phyloP scores from a whole-genome alignment of 495 filamentous ascomycete species.

The Hypoxylon lienhwacheense region DNA sequence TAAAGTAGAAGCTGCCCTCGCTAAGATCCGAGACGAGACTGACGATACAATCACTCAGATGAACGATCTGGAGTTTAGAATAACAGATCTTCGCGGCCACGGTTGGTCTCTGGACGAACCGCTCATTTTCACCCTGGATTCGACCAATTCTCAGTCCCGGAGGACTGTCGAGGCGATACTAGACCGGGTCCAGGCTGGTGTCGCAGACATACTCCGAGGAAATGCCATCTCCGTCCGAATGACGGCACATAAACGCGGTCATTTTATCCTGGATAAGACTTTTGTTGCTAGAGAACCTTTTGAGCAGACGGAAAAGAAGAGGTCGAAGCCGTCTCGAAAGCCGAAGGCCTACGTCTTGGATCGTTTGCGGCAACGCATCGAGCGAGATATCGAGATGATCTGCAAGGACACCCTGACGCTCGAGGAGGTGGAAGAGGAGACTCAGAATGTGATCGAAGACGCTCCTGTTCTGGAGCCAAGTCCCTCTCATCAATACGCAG shows the following conservation, averaged over 20 bases:
- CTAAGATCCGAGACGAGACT: constrained; percentile 31
- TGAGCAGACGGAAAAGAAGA: constrained; percentile 26
- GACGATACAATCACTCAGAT: constrained; percentile 41
- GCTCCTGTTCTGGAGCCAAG: constrained; percentile 9
- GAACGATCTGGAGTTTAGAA: constrained; percentile 48
- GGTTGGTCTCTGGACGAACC: constrained; percentile 46
- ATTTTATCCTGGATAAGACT: constrained; percentile 50
- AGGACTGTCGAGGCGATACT: constrained; percentile 46
- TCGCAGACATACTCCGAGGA: constrained; percentile 49
- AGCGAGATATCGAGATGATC: constrained; percentile 48
- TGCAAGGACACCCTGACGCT: constrained; percentile 51
- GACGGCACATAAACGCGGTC: constrained; percentile 50
- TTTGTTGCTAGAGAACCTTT: constrained; percentile 45
- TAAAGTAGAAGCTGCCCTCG: constrained; percentile 36
- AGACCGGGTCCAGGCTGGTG: constrained; percentile 50
- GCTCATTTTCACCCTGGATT: constrained; percentile 39
- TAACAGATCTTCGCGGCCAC: constrained; percentile 46
- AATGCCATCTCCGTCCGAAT: constrained; percentile 47
- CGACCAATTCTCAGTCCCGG: constrained; percentile 40
- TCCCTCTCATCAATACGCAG: constrained; percentile 6
- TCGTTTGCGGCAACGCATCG: constrained; percentile 43
- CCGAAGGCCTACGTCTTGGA: constrained; percentile 37
- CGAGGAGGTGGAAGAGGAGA: constrained; percentile 42
- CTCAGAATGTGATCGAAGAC: constrained; percentile 5
- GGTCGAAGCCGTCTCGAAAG: constrained; percentile 19